Evolutionary conservation across 805 yeast species (phyloP), one percentile per base, ranked within the genome.

Genomic region (Ogataea philodendri): DNA sequence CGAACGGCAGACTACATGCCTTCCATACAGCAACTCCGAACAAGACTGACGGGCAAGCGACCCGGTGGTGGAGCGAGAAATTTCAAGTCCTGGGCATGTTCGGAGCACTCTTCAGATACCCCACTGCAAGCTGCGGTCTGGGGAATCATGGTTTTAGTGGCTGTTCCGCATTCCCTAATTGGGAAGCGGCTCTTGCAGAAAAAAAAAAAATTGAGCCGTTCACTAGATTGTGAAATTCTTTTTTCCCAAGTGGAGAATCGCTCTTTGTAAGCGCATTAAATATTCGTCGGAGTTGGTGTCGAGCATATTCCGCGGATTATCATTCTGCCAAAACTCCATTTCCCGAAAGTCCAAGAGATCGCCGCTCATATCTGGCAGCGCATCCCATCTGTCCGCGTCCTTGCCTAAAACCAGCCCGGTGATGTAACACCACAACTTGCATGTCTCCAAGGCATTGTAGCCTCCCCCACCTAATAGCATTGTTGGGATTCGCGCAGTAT

Each of bases 391-490:
- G 15, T 37, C 36, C 10, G 43, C 47, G 3, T 52, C 45, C 9
- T 54, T 46, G 4, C 51, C 41, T 5, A 35, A 22, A 7, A 57
- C 53, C 15, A 44, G 25, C 6, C 49, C 51, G 1, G 74, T 70
- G 4, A 70, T 41, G 45, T 59, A 65, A 0, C 77, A 59, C 76
- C 85, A 80, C 37, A 78, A 74, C 41, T 83, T 68, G 0, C 87
- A 77, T 16, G 76, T 68, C 41, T 81, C 79, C 3, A 65, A 53
- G 42, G 70, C 75, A 42, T 81, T 76, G 52, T 84, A 84, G 0
- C 90, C 93, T 3, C 93, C 93, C 2, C 93, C 93, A 1, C 90
- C 90, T 1, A 83, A 60, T 5, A 84, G 38, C 35, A 80, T 35
- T 1, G 66, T 53, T 0, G 78, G 77, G 3, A 47, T 31, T 1